Base-by-base conservation (phyloP, 208 protist genomes). In the Wallacemonas sp. region DNA sequence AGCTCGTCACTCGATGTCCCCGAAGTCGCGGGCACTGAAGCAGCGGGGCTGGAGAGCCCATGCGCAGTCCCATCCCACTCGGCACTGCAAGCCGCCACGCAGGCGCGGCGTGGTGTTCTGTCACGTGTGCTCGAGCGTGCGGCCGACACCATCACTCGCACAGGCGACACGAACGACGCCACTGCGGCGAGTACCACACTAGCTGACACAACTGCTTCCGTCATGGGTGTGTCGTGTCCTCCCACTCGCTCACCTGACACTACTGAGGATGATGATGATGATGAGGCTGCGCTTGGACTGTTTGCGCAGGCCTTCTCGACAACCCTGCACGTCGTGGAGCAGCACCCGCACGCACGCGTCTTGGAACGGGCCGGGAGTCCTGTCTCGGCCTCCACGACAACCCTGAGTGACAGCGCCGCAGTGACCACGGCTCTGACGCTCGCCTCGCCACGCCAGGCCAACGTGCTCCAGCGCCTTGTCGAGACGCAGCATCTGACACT, bases 401-500 rank as follows among this genome's bases (percentile, higher is more conserved):
- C 26, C 32, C 11, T 58, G 33, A 23, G 23, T 2, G 9, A 6
- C 8, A 47, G 24, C 23, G 32, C 54, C 12, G 76, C 61, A 2
- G 58, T 21, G 3, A 57, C 74, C 21, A n/a, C 41, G 1, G 66
- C 65, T 3, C 61, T 67, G 2, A 21, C 54, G 30, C 19, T 43
- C 17, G 61, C n/a, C 16, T 29, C 44, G 34, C 21, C 43, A 38
- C 43, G 29, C 6, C 60, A 65, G 43, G 21, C 65, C 14, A 72
- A 65, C 39, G 68, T 67, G 30, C 61, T 80, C 9, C 46, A 77
- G 23, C 69, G 67, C 2, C 65, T 77, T 4, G 61, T 48, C 2
- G 34, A 72, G 33, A 62, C 70, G 65, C 63, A 80, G 39, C 68
- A 80, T 43, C 68, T 83, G 2, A 38, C 63, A 12, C 55, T 68